Percentiles rank a stretch among this genome's conserved stretches.
phyloP scores from a whole-genome alignment of 495 filamentous ascomycete genomes.

The Xylaria scruposa region DNA sequence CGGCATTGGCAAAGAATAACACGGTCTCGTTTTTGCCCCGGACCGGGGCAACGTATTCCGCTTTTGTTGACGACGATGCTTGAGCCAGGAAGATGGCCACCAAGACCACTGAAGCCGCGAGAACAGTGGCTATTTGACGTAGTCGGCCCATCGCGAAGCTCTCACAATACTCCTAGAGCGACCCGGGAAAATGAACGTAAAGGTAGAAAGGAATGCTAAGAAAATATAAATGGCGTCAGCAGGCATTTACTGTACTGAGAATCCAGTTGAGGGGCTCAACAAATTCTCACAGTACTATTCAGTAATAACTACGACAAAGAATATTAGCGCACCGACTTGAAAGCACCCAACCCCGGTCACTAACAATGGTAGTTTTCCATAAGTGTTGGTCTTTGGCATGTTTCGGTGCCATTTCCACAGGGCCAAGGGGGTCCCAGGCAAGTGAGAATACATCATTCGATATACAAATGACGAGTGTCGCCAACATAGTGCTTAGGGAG shows the following conservation, averaged over 20 bases:
- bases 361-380: background rate
- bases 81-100: conserved; percentile 10
- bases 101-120: conserved; percentile 21
- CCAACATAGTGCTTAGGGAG: background rate
- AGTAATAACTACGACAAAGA: background rate
- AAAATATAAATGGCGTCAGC: conserved; percentile 11
- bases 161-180: background rate
- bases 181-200: background rate
- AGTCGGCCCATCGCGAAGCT: conserved; percentile 14
- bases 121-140: conserved; percentile 7
- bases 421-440: conserved; percentile 12
- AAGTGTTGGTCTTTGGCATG: conserved; percentile 9
- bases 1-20: conserved; percentile 34
- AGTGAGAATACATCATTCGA: conserved; percentile 13
- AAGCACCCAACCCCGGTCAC: background rate
- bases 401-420: background rate
- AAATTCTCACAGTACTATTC: conserved; percentile 7
- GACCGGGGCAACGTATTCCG: conserved; percentile 1
- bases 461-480: conserved; percentile 4
- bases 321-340: conserved; percentile 15
- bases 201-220: background rate
- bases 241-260: background rate
- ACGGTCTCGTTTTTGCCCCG: conserved; percentile 32
- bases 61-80: background rate
- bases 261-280: background rate